These are phyloP conservation scores for Bipolaris oryzae DNA, from an alignment of 2,329 filamentous ascomycete genomes.

Conservation along the genomic window DNA sequence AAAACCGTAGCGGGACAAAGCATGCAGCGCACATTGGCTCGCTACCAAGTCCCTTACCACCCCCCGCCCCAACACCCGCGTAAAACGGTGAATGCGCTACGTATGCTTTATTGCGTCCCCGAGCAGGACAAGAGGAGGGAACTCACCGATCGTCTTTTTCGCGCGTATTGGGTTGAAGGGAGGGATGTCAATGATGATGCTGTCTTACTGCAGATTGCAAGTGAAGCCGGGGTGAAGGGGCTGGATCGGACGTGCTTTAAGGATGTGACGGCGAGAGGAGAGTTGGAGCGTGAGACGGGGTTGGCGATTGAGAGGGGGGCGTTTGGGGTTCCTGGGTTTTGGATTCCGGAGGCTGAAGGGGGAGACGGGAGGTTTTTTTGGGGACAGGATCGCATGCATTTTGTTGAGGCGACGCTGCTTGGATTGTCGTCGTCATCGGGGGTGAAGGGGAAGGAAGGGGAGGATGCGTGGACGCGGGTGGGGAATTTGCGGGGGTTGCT, in stretches of 20 bases:
- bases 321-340: conserved; percentile 46
- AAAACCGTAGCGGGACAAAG: conserved; percentile 33
- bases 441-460: too few species aligned
- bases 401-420: conserved; percentile 40
- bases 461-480: conserved; percentile 19
- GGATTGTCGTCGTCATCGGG: conserved; percentile 3
- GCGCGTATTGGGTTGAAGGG: conserved; percentile 43
- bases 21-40: conserved; percentile 39
- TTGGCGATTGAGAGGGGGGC: conserved; percentile 42
- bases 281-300: conserved; percentile 33
- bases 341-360: conserved; percentile 29
- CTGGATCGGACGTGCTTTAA: conserved; percentile 23
- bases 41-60: conserved; percentile 40
- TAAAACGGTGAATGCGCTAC: conserved; percentile 43
- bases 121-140: conserved; percentile 25
- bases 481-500: conserved; percentile 27
- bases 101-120: conserved; percentile 33
- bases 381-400: conserved; percentile 48
- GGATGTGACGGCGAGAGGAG: conserved; percentile 27
- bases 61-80: conserved; percentile 41
- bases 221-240: conserved; percentile 30
- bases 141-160: conserved; percentile 36
- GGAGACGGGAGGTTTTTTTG: conserved; percentile 38
- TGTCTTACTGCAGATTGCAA: conserved; percentile 32
- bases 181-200: conserved; percentile 33